phyloP scores from a whole-genome alignment of 352 stramenopile species.

The Phytopythium vexans region DNA sequence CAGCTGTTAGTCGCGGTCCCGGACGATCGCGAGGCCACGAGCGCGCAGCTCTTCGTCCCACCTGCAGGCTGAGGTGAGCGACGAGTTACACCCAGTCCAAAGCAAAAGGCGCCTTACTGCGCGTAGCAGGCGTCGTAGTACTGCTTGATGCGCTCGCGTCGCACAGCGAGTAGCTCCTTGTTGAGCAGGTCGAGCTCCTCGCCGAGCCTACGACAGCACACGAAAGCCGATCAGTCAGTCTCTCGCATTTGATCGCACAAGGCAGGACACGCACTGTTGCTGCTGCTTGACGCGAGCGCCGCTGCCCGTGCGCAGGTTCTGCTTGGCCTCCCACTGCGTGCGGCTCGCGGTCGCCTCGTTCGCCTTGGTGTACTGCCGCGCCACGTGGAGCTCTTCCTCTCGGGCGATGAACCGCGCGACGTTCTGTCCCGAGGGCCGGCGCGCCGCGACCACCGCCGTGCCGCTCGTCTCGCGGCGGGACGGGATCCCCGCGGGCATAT shows the following conservation, averaged over 20 bases:
- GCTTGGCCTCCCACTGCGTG: conserved; percentile 74
- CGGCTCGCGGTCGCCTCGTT: conserved; percentile 51
- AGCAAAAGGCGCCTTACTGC: conserved; percentile 26
- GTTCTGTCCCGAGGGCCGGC: conserved; percentile 53
- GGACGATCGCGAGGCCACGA: conserved; percentile 65
- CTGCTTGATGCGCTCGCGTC: conserved; percentile 56
- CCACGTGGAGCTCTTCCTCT: conserved; percentile 70
- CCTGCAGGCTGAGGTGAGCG: conserved; percentile 10
- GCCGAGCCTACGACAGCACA: conserved; percentile 25
- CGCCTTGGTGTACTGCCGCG: conserved; percentile 44
- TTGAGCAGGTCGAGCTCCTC: conserved; percentile 80
- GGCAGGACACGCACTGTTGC: conserved; percentile 37
- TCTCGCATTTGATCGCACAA: background rate
- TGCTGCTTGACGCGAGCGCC: conserved; percentile 48
- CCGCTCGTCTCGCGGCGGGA: conserved; percentile 19
- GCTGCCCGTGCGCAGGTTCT: conserved; percentile 52
- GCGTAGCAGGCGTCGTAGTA: conserved; percentile 80
- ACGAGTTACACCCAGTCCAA: background rate
- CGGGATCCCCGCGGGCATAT: conserved; percentile 47
- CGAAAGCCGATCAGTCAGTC: background rate
- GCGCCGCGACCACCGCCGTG: conserved; percentile 20
- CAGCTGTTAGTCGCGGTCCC: conserved; percentile 51
- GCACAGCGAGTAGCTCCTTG: conserved; percentile 64
- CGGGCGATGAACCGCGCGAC: conserved; percentile 72
- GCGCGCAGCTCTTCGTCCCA: conserved; percentile 72